These are phyloP conservation scores for Erysimum cheiri DNA, from an alignment of 441 rosid species.

Conservation along the genomic window DNA sequence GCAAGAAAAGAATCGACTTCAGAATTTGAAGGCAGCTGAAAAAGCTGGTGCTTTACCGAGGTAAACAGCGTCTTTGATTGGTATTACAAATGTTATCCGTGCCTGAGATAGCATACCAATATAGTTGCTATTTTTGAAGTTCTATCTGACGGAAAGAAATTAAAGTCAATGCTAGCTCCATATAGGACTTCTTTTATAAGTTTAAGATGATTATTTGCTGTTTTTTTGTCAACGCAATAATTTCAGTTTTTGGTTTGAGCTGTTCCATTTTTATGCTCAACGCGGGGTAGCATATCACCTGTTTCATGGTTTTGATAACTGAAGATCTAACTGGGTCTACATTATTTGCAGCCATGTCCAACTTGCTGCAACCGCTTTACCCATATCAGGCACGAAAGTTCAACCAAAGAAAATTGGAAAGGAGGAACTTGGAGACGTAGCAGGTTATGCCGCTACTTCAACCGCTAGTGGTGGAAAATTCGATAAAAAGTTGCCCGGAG, in stretches of 20 bases:
- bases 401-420: conserved; percentile 73
- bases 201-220: conserved; percentile 2
- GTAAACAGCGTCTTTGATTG: conserved; percentile 47
- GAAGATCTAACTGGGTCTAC: conserved; percentile 31
- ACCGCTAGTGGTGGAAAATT: conserved; percentile 97
- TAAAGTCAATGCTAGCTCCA: background rate
- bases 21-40: conserved; percentile 77
- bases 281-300: background rate
- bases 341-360: conserved; percentile 75
- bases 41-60: conserved; percentile 92
- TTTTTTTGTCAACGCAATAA: background rate
- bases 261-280: conserved; percentile 1
- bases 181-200: background rate
- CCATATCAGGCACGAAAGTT: conserved; percentile 80
- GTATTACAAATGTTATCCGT: conserved; percentile 5
- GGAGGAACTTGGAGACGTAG: conserved; percentile 80
- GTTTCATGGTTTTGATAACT: conserved; percentile 18
- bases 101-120: background rate
- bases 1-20: conserved; percentile 72
- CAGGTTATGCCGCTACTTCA: conserved; percentile 88
- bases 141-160: background rate
- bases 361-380: conserved; percentile 85
- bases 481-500: conserved; percentile 83
- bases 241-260: conserved; percentile 7
- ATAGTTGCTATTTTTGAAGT: background rate